Conservation (phyloP, 169 alveolate genomes). For the Cyclospora cayetanensis region DNA sequence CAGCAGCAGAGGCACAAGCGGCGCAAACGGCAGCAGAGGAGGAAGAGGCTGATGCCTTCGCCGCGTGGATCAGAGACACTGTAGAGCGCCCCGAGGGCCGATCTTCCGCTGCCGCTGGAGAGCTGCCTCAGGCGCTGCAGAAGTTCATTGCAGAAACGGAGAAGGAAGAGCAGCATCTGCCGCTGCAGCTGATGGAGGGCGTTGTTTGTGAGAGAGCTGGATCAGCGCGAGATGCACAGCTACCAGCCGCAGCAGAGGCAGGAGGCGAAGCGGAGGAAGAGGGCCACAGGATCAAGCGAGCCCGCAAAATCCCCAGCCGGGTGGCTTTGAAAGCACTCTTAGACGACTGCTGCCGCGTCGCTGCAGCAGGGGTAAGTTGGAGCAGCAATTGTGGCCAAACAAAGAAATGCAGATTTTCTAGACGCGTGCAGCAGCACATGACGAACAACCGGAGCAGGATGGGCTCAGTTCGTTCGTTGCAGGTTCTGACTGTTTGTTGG, state of each 20-base stretch:
- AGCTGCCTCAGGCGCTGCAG: slow-evolving; percentile 17
- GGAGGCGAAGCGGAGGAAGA: not conserved
- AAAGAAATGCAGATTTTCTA: too few species aligned
- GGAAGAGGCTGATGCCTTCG: slow-evolving; percentile 18
- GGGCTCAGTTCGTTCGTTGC: too few species aligned
- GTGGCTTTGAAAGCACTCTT: not conserved
- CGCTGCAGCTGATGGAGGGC: not conserved
- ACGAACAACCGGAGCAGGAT: not conserved
- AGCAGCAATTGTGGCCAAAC: not conserved
- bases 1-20: not conserved
- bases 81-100: not conserved
- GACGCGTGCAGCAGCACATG: too few species aligned
- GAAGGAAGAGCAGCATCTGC: slow-evolving; percentile 18
- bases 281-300: not conserved
- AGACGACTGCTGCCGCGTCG: slow-evolving; percentile 4
- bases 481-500: too few species aligned
- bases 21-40: not conserved
- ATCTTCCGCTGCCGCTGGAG: slow-evolving; percentile 3
- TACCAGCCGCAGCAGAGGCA: slow-evolving; percentile 8
- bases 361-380: not conserved
- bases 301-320: not conserved
- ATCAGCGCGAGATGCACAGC: not conserved
- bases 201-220: not conserved
- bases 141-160: slow-evolving; percentile 1
- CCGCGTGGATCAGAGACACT: slow-evolving; percentile 8